Base-by-base conservation (phyloP, 768 basidiomycete genomes). In the Pisolithus microcarpus region DNA sequence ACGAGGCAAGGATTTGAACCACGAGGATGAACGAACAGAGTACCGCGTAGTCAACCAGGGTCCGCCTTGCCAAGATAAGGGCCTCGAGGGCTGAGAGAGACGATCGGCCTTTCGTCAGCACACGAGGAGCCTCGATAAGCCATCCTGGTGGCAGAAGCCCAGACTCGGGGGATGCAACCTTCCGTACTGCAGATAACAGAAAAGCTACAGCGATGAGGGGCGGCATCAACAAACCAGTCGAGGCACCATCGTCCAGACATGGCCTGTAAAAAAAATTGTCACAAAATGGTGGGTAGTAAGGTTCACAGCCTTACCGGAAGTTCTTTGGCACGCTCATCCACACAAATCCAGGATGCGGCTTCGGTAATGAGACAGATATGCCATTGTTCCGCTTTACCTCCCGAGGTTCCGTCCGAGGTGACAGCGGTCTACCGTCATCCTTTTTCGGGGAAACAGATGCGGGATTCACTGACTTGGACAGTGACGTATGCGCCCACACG, bases 311-410 rank as follows among this genome's bases (percentile, higher is more conserved):
- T 38, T 56, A 85, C 87, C 89, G 75, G 62, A 88, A 92, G 61
- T 92, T 90, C 66, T 90, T 89, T 0, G 87, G 85, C 5, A 90
- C 87, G 15, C 89, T 86, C 90, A 92, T 91, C 88, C 88, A 92
- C 23, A 91, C 76, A 61, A 82, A 87, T 31, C 83, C 82, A 50
- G 82, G 80, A 59, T 80, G 77, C 21, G 71, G 69, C 67, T 76
- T 80, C 53, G 69, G 70, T 46, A 58, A 57, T 26, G 59, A 52
- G 28, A 58, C 48, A 24, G 64, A 62, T 47, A 54, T 40, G 48
- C 62, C 52, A 18, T 62, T 52, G 7, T 57, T 48, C 43, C 76
- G 79, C 61, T 67, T 77, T 42, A 56, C 57, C 10, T 82, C 80
- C 36, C 76, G 77, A 48, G 56, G 46, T 21, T 84, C 83, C 9